Conservation (phyloP, 2,329 filamentous ascomycete species). For the Chaetomium sp. region DNA sequence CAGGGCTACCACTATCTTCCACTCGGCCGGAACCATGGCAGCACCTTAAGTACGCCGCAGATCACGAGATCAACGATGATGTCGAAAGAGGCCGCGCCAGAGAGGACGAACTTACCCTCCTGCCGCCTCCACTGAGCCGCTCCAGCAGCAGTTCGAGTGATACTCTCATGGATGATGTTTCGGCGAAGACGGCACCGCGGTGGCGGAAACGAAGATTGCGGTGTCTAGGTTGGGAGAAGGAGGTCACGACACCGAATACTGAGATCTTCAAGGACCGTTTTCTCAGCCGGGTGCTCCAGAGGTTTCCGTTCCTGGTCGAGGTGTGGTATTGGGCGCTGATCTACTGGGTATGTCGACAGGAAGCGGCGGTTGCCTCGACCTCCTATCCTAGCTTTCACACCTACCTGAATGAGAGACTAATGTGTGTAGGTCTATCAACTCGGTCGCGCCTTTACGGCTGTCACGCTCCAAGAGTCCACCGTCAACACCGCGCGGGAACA, state of each 20-base stretch:
- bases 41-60: slow-evolving; percentile 28
- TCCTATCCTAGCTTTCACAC: neutral
- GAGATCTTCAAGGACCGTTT: slow-evolving; percentile 51
- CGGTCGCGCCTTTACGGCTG: slow-evolving; percentile 63
- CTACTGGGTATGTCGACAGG: slow-evolving; percentile 55
- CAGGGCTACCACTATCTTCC: slow-evolving; percentile 17
- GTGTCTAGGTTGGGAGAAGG: slow-evolving; percentile 38
- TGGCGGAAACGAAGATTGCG: slow-evolving; percentile 24
- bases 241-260: slow-evolving; percentile 56
- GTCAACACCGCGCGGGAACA: slow-evolving; percentile 63
- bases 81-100: slow-evolving; percentile 15
- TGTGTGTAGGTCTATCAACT: slow-evolving; percentile 61
- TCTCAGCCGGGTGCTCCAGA: slow-evolving; percentile 57
- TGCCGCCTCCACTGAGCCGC: slow-evolving; percentile 8
- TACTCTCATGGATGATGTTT: slow-evolving; percentile 17
- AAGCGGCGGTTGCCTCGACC: neutral
- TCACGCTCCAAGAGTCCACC: slow-evolving; percentile 61
- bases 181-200: slow-evolving; percentile 3
- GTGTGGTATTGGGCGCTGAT: slow-evolving; percentile 73
- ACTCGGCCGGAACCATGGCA: slow-evolving; percentile 20
- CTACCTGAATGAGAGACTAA: too few relatives aligned
- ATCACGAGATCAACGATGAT: slow-evolving; percentile 18
- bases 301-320: slow-evolving; percentile 66
- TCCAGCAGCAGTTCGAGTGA: slow-evolving; percentile 23
- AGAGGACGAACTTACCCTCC: slow-evolving; percentile 8